These are phyloP conservation scores for Chaetoceros muelleri DNA, from an alignment of 108 stramenopile species.

Conservation along the genomic window DNA sequence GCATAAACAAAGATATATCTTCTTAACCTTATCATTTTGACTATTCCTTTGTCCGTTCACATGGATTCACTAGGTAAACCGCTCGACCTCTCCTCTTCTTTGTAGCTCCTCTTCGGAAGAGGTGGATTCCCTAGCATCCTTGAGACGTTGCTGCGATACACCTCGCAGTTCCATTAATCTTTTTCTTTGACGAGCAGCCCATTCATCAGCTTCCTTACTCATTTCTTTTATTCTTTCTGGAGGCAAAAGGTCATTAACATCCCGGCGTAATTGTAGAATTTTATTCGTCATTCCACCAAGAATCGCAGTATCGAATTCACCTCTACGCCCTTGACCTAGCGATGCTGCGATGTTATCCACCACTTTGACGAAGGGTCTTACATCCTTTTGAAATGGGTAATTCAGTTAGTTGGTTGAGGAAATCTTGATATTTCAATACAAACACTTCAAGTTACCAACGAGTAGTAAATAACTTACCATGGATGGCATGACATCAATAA, in stretches of 20 bases:
- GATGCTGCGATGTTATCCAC: slow-evolving; percentile 78
- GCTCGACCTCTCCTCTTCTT: slow-evolving; percentile 20
- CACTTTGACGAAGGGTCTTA: slow-evolving; percentile 79
- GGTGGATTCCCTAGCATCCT: slow-evolving; percentile 19
- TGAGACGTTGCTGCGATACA: slow-evolving; percentile 45
- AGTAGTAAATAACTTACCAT: too few relatives aligned
- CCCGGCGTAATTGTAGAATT: slow-evolving; percentile 63
- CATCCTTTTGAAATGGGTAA: too few relatives aligned
- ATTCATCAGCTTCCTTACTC: slow-evolving; percentile 74
- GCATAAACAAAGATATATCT: too few relatives aligned
- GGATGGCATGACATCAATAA: slow-evolving; percentile 81
- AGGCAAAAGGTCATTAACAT: slow-evolving; percentile 70
- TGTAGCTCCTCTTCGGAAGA: slow-evolving; percentile 5
- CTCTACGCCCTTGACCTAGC: slow-evolving; percentile 59
- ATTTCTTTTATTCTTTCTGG: slow-evolving; percentile 66
- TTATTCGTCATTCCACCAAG: slow-evolving; percentile 79
- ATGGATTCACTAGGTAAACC: slow-evolving; percentile 11
- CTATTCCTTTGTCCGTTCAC: too few relatives aligned
- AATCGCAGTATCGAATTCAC: slow-evolving; percentile 45
- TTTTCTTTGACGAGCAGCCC: slow-evolving; percentile 63
- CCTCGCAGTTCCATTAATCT: slow-evolving; percentile 51
- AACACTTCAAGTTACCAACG: too few relatives aligned
- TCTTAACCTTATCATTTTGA: too few relatives aligned
- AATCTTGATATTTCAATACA: too few relatives aligned
- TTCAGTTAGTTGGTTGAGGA: too few relatives aligned